Evolutionary conservation across 192 early-diverging fungal genomes (phyloP), one percentile per base, ranked within the genome.

Genomic region (Gonapodya sp.): DNA sequence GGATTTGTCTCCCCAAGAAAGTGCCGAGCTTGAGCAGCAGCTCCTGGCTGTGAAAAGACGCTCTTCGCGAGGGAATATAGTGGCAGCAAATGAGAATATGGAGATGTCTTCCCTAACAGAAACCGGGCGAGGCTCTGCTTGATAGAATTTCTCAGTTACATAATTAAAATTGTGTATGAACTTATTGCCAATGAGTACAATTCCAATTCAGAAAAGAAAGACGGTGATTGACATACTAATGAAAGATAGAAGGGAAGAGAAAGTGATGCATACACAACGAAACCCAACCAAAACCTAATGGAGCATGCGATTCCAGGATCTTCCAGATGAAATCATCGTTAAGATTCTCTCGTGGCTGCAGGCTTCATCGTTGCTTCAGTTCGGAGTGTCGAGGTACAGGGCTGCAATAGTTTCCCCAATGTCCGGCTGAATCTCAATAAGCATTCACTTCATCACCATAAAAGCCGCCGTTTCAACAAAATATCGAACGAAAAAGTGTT

Each of bases 11-110:
- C 46, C 46, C 46, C 46, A 64, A 31, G 18, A 32, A 34, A 34
- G 2, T 77, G 30, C 75, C 8, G 75, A 18, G 31, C 75, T 77
- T 2, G 75, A 77, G 75, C 30, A 77, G 75, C 30, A 77, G 75
- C 16, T 77, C 8, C 75, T 31, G 31, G 30, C 30, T 14, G 75
- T 77, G 30, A 77, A 77, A 33, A 16, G 75, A 2, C 75, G 75
- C 8, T 16, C 75, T 14, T 64, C 46, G 46, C 8, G 46, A 64
- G 46, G 24, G 8, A 8, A 64, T 64, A 64, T 64, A 16, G 46
- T 24, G 24, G 8, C 24, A 24, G 46, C 46, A 24, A 24, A 24
- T 64, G 46, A 64, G 8, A 64, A 8, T 8, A 24, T 64, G 46
- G 46, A 64, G 24, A 64, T 64, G 46, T 16, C 8, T 8, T 16